These are phyloP conservation scores for Melastoma malabathricum DNA, from an alignment of 345 rosid species.

Conservation along the genomic window DNA sequence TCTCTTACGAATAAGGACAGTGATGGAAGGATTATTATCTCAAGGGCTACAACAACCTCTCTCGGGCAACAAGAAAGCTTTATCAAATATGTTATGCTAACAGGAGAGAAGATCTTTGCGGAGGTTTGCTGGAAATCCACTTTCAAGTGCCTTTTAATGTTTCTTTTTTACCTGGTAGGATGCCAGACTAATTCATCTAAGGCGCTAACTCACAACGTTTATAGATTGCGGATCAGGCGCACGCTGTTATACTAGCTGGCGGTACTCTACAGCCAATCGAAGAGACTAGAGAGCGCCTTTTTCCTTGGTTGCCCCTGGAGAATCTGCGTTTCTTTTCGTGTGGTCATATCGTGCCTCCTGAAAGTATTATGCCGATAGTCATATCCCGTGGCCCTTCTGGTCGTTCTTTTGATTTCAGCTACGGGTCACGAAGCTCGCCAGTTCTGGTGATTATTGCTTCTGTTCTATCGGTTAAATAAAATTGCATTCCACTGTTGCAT, in stretches of 20 bases:
- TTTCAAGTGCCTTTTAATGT: neutral
- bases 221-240: conserved; percentile 76
- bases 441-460: conserved; percentile 34
- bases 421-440: conserved; percentile 54
- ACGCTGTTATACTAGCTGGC: conserved; percentile 74
- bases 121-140: conserved; percentile 41
- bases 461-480: neutral
- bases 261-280: conserved; percentile 96
- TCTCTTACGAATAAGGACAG: conserved; percentile 72
- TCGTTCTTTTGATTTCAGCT: conserved; percentile 74
- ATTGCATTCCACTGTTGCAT: neutral
- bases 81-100: conserved; percentile 81
- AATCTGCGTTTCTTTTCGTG: conserved; percentile 77
- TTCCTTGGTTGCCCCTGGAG: conserved; percentile 61
- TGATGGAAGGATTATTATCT: conserved; percentile 81
- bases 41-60: conserved; percentile 31
- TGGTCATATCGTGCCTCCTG: conserved; percentile 72
- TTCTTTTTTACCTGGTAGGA: neutral
- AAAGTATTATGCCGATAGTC: conserved; percentile 69
- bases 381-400: conserved; percentile 82
- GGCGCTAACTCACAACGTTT: conserved; percentile 7
- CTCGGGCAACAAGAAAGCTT: conserved; percentile 41
- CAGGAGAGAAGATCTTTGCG: conserved; percentile 73
- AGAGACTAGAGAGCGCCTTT: conserved; percentile 85
- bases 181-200: conserved; percentile 2